Base-by-base conservation (phyloP, 805 yeast genomes). In the Candida jianshihensis region DNA sequence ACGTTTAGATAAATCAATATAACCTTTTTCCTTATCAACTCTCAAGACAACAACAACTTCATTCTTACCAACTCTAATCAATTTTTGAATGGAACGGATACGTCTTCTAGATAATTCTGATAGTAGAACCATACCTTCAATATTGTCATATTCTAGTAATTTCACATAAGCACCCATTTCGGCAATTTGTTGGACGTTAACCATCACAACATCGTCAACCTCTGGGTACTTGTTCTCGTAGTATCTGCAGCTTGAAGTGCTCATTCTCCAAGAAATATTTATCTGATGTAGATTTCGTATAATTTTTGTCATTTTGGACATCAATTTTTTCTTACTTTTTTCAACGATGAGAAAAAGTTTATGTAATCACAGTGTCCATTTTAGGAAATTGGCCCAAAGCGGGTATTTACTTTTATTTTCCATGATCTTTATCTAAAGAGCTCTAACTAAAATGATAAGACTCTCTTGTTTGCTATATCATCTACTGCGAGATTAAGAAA, bases 121-220 rank as follows among this genome's bases (percentile, higher is more conserved):
- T 54, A 92, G 75, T 48, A 92, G 71, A 40, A 92, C 95, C 98
- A 92, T 92, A 56, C 98, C 98, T 66, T 92, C 98, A 57, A 92
- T 90, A 61, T 90, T 92, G 66, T 92, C 97, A 59, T 92, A 92
- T 66, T 92, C 98, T 47, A 92, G 73, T 47, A 92, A 73, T 63
- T 88, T 90, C 47, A 92, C 95, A 62, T 92, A 92, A 12, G 98
- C 98, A 41, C 98, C 98, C 98, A 92, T 92, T 64, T 92, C 98
- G 49, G 97, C 98, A 53, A 92, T 92, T 61, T 85, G 94, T 63
- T 85, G 95, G 50, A 92, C 98, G 64, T 92, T 92, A 59, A 92
- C 98, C 95, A 92, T 90, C 47, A 92, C 97, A 51, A 92, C 95
- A 62, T 92, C 98, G 52, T 92, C 98, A 56, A 92, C 95, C 66